These are phyloP conservation scores for Trichoderma simmonsii DNA, from an alignment of 2,329 filamentous ascomycete species.

Conservation along the genomic window DNA sequence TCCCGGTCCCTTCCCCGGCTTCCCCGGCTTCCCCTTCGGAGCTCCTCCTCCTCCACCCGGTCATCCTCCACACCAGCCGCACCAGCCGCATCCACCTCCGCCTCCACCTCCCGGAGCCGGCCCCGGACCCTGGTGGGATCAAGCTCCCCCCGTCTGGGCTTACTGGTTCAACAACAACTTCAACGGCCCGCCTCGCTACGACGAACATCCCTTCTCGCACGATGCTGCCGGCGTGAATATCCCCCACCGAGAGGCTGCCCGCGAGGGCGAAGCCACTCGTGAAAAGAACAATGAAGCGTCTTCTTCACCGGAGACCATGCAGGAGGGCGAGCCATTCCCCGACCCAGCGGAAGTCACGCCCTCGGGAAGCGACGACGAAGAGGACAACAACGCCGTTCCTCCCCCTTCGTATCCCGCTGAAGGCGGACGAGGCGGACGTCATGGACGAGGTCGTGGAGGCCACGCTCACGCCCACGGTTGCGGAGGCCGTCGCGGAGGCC, in stretches of 20 bases:
- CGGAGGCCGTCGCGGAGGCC: slow-evolving; percentile 8
- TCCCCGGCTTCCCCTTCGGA: slow-evolving; percentile 35
- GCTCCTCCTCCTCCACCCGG: background rate
- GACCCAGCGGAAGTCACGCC: slow-evolving; percentile 34
- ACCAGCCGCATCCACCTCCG: slow-evolving; percentile 1
- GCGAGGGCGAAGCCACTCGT: slow-evolving; percentile 27
- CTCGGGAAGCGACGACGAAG: slow-evolving; percentile 26
- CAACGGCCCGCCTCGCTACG: background rate
- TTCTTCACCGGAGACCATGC: slow-evolving; percentile 35
- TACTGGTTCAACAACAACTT: background rate
- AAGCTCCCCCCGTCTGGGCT: background rate
- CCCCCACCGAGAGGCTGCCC: slow-evolving; percentile 19
- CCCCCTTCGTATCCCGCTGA: slow-evolving; percentile 22
- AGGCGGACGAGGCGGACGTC: slow-evolving; percentile 21
- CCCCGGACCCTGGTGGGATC: slow-evolving; percentile 1
- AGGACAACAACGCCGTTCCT: slow-evolving; percentile 19
- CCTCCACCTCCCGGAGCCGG: background rate
- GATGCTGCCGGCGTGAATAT: slow-evolving; percentile 9
- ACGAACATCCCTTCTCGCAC: background rate
- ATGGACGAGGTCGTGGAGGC: slow-evolving; percentile 16
- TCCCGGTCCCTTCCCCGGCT: slow-evolving; percentile 13
- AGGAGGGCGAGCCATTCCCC: slow-evolving; percentile 28
- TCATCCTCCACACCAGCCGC: background rate
- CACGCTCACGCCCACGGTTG: slow-evolving; percentile 3
- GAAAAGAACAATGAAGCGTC: slow-evolving; percentile 31